phyloP scores from a whole-genome alignment of 2,329 filamentous ascomycete species.

The Blastomyces silverae region DNA sequence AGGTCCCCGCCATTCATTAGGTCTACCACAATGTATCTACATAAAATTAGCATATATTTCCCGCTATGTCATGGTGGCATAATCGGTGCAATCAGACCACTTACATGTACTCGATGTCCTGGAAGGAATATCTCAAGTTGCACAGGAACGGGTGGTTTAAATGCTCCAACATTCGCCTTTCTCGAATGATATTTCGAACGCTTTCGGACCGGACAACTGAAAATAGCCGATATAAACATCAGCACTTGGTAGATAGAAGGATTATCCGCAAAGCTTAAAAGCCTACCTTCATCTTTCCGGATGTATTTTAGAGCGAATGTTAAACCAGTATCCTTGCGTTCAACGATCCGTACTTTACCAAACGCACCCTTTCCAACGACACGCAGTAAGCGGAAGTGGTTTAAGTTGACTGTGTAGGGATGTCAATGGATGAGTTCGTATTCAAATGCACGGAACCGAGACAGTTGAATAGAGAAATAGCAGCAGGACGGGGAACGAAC shows the following conservation, averaged over 20 bases:
- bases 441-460: constrained; percentile 15
- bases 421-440: constrained; percentile 6
- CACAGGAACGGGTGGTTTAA: constrained; percentile 97
- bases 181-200: constrained; percentile 94
- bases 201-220: constrained; percentile 94
- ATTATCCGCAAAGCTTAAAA: not conserved
- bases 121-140: constrained; percentile 97
- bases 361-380: constrained; percentile 98
- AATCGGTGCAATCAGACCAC: constrained; percentile 31
- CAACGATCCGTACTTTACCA: constrained; percentile 97
- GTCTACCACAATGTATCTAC: constrained; percentile 85
- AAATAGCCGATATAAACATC: constrained; percentile 28
- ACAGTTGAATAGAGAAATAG: constrained; percentile 13
- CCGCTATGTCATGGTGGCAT: not conserved
- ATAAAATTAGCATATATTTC: constrained; percentile 24
- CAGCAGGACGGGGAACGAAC: constrained; percentile 47
- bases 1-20: constrained; percentile 96
- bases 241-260: constrained; percentile 16
- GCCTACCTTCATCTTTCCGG: constrained; percentile 89
- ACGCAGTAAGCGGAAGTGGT: constrained; percentile 89
- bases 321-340: constrained; percentile 88
- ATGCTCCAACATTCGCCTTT: constrained; percentile 95
- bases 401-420: constrained; percentile 69
- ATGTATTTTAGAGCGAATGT: constrained; percentile 98
- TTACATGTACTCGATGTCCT: constrained; percentile 98